A percentile compares a stretch with the other conserved stretches of the same genome.
Evolutionary conservation across 2,329 filamentous ascomycete species (phyloP).

Genomic region (Rhytidhysteron rufulum): DNA sequence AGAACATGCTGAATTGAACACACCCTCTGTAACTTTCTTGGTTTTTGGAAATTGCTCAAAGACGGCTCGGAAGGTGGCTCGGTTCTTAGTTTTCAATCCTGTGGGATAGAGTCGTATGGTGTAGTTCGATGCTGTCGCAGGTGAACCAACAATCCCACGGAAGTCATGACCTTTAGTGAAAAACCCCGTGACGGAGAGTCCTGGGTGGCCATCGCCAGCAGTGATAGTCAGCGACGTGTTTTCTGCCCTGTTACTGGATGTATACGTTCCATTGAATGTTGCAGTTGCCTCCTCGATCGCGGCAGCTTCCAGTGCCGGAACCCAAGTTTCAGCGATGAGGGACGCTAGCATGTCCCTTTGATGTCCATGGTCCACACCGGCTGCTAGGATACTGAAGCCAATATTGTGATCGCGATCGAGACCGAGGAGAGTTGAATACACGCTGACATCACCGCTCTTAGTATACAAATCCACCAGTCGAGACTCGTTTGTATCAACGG

Average conservation of each 20-base stretch:
- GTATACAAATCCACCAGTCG: constrained; percentile 26
- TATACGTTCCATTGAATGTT: constrained; percentile 1
- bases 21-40: not conserved
- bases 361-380: not conserved
- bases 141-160: not conserved
- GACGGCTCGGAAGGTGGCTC: not conserved
- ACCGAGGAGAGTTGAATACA: constrained; percentile 4
- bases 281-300: constrained; percentile 1
- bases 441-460: constrained; percentile 6
- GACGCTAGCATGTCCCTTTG: not conserved
- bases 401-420: constrained; percentile 6
- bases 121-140: not conserved
- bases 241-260: not conserved
- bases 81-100: not conserved
- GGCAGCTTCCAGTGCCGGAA: constrained; percentile 1
- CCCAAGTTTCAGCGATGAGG: not conserved
- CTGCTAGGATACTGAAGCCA: constrained; percentile 6
- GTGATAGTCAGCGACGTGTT: not conserved
- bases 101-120: constrained; percentile 2
- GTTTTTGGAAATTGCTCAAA: not conserved
- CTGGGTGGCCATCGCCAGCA: not conserved
- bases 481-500: constrained; percentile 1
- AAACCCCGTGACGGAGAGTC: not conserved
- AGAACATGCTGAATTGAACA: not conserved
- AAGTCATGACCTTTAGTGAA: not conserved